Base-by-base conservation (phyloP, 768 basidiomycete genomes). In the Mycena chlorophos region DNA sequence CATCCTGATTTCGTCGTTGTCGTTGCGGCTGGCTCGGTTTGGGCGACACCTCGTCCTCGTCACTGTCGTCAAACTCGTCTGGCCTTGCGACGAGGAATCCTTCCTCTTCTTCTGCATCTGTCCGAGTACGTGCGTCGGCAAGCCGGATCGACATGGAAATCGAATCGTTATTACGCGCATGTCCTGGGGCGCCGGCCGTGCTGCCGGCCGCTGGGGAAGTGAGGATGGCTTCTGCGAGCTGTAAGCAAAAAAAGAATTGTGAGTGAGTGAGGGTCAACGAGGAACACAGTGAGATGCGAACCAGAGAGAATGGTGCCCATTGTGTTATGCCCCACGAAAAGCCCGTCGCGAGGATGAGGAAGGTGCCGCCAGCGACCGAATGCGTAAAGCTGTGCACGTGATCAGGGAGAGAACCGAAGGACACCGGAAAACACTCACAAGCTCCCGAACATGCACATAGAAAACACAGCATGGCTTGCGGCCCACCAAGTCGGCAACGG, bases 291-390 rank as follows among this genome's bases (percentile, higher is more conserved):
- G 30, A 54, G 5, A 37, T 26, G 26, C 84, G 45, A 60, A 95
- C 92, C 65, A 98, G 70, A 0, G 93, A 85, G 71, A 92, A 96
- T 2, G 95, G 95, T 3, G 87, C 93, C 96, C 95, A 98, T 70
- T 89, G 88, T 0, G 87, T 83, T 49, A 98, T 79, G 4, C 94
- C 93, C 91, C 90, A 97, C n/a, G 90, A 88, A 63, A 97, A 88
- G 0, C 96, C 96, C 5, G 87, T 87, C 13, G 89, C 61, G 6
- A 87, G 81, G 49, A 97, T 83, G 56, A 98, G 78, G 13, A 86
- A 53, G 0, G 89, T 93, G 17, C 92, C 88, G 0, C 88, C 85
- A 16, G 66, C 66, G 0, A 94, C 88, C 16, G 78, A 84, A 8
- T 82, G 78, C 2, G 85, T 88, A 61, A 94, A 81, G 61, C 91